Percentiles rank a stretch among this genome's conserved stretches.
Evolutionary conservation across 768 basidiomycete genomes (phyloP).

Genomic region (Trametes elegans): DNA sequence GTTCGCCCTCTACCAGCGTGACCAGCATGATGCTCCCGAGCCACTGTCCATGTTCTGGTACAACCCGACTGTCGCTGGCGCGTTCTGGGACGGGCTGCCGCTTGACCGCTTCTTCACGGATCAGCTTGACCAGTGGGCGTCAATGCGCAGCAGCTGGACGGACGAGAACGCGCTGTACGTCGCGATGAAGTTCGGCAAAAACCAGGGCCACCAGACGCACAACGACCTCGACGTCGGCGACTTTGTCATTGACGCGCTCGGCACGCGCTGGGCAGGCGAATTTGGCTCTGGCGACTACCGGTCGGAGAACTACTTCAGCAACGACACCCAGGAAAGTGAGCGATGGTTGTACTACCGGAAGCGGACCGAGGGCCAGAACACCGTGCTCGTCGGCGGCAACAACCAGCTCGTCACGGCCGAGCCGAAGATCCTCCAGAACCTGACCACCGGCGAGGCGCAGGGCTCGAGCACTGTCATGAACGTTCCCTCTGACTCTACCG

Average conservation of each 20-base stretch:
- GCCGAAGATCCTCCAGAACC: constrained; percentile 51
- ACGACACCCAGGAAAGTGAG: constrained; percentile 60
- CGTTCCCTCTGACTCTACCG: constrained; percentile 65
- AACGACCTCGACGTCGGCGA: constrained; percentile 94
- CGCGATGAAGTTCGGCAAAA: constrained; percentile 83
- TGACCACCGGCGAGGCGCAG: constrained; percentile 58
- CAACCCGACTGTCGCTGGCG: constrained; percentile 74
- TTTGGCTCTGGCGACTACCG: constrained; percentile 87
- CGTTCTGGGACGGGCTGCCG: constrained; percentile 86
- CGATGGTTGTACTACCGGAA: constrained; percentile 96
- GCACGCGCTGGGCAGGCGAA: constrained; percentile 93
- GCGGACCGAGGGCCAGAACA: constrained; percentile 97
- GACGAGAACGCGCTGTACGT: constrained; percentile 79
- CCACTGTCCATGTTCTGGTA: constrained; percentile 85
- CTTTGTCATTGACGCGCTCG: constrained; percentile 93
- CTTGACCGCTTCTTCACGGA: constrained; percentile 85
- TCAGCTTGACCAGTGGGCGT: constrained; percentile 75
- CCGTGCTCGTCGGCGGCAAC: constrained; percentile 65
- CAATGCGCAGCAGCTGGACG: constrained; percentile 93
- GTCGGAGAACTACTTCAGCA: constrained; percentile 73
- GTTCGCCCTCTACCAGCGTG: constrained; percentile 89
- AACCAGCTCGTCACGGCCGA: constrained; percentile 81
- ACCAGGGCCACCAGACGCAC: constrained; percentile 87
- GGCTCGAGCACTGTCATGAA: constrained; percentile 80
- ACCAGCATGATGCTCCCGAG: constrained; percentile 56